Evolutionary conservation across 306 rosid genomes (phyloP), one percentile per base, ranked within the genome.

Genomic region (Citrullus mucosospermus): DNA sequence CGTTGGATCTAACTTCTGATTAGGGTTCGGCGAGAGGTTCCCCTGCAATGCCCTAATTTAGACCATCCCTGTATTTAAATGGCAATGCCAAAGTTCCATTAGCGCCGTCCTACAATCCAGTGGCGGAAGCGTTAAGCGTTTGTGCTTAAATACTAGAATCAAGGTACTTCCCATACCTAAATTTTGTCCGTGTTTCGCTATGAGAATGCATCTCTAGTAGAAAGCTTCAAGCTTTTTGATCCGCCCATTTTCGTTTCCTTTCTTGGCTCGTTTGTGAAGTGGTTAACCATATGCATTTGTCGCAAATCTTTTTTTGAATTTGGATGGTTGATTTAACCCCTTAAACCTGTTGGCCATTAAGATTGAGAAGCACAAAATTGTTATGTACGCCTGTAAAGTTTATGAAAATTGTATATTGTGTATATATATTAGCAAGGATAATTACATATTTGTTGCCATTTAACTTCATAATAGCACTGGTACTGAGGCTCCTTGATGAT

Each of bases 11-110:
- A 68, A 25, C 76, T 69, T 44, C 36, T 6, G n/a, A 5, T 44
- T 70, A 70, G 57, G 57, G 76, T 44, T 44, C 11, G 28, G 78
- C 30, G 48, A 50, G 61, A 74, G 28, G 20, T 12, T 69, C 28
- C 56, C 84, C 14, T 70, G 79, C 10, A 43, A 60, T 53, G 84
- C 88, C 90, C 90, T 87, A 85, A 81, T 75, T 85, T 75, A 39
- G 1, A 14, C 58, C 50, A 56, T 25, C 54, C 46, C 17, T 16
- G 38, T 80, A 60, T 67, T 83, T 87, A 87, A 68, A 68, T n/a
- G 54, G 18, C 34, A 79, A 34, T 34, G 51, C 34, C 66, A 74
- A 22, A 5, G 48, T 79, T 17, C 20, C 8, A n/a, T 5, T 32
- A 0, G 6, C 3, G 8, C 2, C 46, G 9, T 14, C 28, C 51